phyloP scores from a whole-genome alignment of 345 rosid genomes.

The Eucalyptus polybractea region DNA sequence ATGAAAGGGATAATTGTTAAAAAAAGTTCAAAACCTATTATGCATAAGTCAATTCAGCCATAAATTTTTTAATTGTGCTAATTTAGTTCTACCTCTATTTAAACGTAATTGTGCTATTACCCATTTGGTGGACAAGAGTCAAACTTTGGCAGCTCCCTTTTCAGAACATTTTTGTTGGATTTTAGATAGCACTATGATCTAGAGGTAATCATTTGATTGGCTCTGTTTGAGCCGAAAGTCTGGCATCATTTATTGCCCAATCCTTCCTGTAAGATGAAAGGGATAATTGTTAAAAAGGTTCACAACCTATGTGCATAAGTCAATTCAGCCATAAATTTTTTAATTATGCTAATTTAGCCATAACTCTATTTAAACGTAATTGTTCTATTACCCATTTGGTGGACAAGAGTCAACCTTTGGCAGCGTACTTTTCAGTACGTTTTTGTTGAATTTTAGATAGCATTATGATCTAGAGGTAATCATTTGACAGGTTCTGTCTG shows the following conservation, averaged over 20 bases:
- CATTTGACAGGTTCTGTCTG: too few species aligned
- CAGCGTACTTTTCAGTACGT: too few species aligned
- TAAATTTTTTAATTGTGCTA: too few species aligned
- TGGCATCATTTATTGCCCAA: not conserved
- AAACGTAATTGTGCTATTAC: not conserved
- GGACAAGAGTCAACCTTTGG: too few species aligned
- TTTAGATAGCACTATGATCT: not conserved
- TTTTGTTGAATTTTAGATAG: too few species aligned
- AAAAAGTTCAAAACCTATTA: too few species aligned
- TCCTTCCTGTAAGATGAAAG: not conserved
- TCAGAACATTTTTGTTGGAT: not conserved
- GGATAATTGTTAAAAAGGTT: too few species aligned
- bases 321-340: accelerated
- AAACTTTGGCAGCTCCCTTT: not conserved
- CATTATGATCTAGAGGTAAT: too few species aligned
- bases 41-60: too few species aligned
- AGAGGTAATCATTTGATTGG: not conserved
- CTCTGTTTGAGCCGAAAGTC: not conserved
- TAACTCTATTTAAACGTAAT: too few species aligned
- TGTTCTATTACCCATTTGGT: too few species aligned
- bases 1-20: not conserved
- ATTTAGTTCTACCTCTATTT: not conserved
- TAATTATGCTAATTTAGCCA: accelerated
- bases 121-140: not conserved
- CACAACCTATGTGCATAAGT: too few species aligned